Evolutionary conservation across 2,329 filamentous ascomycete genomes (phyloP).

Genomic region (Mycogone perniciosa): DNA sequence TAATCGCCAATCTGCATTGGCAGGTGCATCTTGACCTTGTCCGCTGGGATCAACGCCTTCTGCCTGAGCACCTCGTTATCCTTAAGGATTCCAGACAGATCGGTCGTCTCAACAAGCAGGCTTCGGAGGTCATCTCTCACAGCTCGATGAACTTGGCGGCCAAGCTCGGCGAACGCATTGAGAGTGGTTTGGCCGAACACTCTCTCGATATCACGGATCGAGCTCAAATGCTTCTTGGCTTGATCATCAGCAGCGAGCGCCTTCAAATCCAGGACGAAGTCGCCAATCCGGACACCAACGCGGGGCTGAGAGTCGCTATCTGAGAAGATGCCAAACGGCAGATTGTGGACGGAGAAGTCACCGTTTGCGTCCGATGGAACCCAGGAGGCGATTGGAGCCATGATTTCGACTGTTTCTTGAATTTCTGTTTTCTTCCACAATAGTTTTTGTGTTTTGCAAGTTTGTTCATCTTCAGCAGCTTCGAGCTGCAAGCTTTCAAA

Average conservation of each 20-base stretch:
- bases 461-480: not conserved
- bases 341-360: conserved; percentile 68
- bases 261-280: conserved; percentile 63
- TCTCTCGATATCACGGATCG: conserved; percentile 19
- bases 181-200: conserved; percentile 25
- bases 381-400: conserved; percentile 7
- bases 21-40: conserved; percentile 58
- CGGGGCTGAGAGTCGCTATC: conserved; percentile 48
- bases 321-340: conserved; percentile 78
- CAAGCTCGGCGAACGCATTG: conserved; percentile 42
- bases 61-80: conserved; percentile 29
- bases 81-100: conserved; percentile 26
- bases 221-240: conserved; percentile 24
- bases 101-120: conserved; percentile 50
- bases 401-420: not conserved
- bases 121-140: conserved; percentile 64
- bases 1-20: conserved; percentile 77
- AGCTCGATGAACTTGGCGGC: conserved; percentile 61
- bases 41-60: conserved; percentile 22
- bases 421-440: not conserved
- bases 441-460: not conserved
- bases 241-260: conserved; percentile 46
- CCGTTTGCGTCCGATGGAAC: conserved; percentile 10
- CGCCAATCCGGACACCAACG: conserved; percentile 66
- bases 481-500: not conserved